Percentiles rank a stretch among this genome's conserved stretches.
Conservation (phyloP, 140 eudicot species). For the Bidens hawaiensis region DNA sequence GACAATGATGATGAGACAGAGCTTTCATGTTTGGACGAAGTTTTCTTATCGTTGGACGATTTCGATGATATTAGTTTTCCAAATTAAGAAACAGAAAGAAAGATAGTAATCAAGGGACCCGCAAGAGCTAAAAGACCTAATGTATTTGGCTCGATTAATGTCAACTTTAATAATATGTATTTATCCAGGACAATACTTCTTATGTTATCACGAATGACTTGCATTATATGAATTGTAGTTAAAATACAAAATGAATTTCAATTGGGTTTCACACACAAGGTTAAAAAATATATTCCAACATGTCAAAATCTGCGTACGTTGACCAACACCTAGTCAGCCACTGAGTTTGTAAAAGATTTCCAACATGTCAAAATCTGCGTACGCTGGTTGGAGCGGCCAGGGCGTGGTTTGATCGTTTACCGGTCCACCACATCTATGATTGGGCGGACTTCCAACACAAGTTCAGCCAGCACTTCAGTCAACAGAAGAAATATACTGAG, state of each 20-base stretch:
- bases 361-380: too few species aligned
- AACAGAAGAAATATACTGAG: too few species aligned
- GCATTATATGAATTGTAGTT: conserved; percentile 16
- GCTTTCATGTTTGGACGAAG: conserved; percentile 96
- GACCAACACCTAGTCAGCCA: not conserved
- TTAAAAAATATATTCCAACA: not conserved
- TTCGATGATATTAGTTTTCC: conserved; percentile 83
- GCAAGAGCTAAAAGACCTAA: conserved; percentile 14
- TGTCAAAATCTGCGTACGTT: not conserved
- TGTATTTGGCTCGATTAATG: conserved; percentile 9
- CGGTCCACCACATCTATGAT: too few species aligned
- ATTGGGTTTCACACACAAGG: not conserved
- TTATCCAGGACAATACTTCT: conserved; percentile 21
- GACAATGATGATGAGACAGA: conserved; percentile 57
- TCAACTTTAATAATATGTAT: conserved; percentile 14
- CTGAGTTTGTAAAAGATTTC: not conserved
- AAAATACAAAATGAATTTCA: not conserved
- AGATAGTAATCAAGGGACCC: conserved; percentile 17
- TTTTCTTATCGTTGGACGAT: conserved; percentile 82
- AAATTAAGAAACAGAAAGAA: conserved; percentile 25
- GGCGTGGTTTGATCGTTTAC: not conserved
- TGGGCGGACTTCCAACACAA: too few species aligned
- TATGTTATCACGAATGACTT: conserved; percentile 22
- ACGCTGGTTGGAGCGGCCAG: too few species aligned
- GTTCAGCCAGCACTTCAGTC: too few species aligned